Evolutionary conservation across 495 filamentous ascomycete species (phyloP).

Genomic region (Xylaria longipes): DNA sequence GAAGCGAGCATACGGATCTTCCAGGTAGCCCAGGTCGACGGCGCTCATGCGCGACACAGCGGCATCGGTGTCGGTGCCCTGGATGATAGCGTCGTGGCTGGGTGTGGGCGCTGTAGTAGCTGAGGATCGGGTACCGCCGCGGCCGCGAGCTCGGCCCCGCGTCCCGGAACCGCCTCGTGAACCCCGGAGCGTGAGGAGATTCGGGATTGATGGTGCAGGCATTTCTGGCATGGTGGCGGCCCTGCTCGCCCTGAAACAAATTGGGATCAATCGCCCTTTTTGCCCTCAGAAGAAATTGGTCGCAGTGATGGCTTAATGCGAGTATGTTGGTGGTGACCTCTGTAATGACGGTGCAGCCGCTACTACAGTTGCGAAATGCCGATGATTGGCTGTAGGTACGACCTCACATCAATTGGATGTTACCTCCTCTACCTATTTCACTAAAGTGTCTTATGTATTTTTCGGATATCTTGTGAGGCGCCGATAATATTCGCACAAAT

Average conservation of each 20-base stretch:
- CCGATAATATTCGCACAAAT: background rate
- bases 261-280: background rate
- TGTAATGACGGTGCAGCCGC: background rate
- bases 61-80: conserved; percentile 91
- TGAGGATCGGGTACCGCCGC: conserved; percentile 39
- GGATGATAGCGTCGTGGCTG: conserved; percentile 65
- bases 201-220: conserved; percentile 77
- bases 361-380: background rate
- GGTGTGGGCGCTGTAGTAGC: conserved; percentile 29
- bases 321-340: background rate
- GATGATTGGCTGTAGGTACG: background rate
- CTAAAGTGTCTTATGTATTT: background rate
- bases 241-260: background rate
- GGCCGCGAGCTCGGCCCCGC: conserved; percentile 50
- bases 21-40: conserved; percentile 83
- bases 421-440: no score
- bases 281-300: background rate
- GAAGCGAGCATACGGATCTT: conserved; percentile 75
- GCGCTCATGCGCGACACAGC: conserved; percentile 87
- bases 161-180: conserved; percentile 48
- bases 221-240: conserved; percentile 47
- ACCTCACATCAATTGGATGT: conserved; percentile 6
- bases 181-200: conserved; percentile 69
- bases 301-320: background rate
- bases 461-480: background rate